Evolutionary conservation across 495 filamentous ascomycete species (phyloP).

Genomic region (Aspergillus cavernicola): DNA sequence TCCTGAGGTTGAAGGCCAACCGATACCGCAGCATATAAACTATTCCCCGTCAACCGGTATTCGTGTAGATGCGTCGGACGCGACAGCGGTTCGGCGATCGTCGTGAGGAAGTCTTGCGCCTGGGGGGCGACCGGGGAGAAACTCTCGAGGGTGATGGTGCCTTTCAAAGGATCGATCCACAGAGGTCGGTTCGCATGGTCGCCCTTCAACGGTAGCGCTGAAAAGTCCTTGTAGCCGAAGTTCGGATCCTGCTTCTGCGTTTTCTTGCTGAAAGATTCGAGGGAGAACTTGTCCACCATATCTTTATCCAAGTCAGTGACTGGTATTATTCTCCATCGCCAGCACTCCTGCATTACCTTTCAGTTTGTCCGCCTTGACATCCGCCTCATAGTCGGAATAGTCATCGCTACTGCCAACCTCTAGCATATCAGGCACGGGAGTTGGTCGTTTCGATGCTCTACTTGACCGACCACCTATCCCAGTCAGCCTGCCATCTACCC

Average conservation of each 20-base stretch:
- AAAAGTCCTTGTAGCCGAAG: slow-evolving; percentile 75
- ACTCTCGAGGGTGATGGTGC: slow-evolving; percentile 90
- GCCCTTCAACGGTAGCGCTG: slow-evolving; percentile 72
- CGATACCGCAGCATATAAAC: slow-evolving; percentile 90
- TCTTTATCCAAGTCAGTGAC: slow-evolving; percentile 36
- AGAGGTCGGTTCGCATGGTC: slow-evolving; percentile 86
- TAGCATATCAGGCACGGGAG: slow-evolving; percentile 62
- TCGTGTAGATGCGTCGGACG: slow-evolving; percentile 87
- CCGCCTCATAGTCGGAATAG: slow-evolving; percentile 59
- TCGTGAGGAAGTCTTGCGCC: slow-evolving; percentile 92
- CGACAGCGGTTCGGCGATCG: slow-evolving; percentile 89
- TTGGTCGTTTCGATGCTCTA: slow-evolving; percentile 60
- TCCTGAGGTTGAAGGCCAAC: slow-evolving; percentile 83
- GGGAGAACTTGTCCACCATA: slow-evolving; percentile 65
- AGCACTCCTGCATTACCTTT: slow-evolving; percentile 46
- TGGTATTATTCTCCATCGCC: neutral
- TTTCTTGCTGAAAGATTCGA: slow-evolving; percentile 48
- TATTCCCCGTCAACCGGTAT: slow-evolving; percentile 86
- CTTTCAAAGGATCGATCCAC: slow-evolving; percentile 83
- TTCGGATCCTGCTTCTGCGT: slow-evolving; percentile 43
- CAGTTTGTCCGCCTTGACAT: slow-evolving; percentile 39
- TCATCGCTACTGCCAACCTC: slow-evolving; percentile 68
- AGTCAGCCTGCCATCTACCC: slow-evolving; percentile 29
- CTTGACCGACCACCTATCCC: slow-evolving; percentile 51
- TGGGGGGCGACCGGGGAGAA: slow-evolving; percentile 81